Evolutionary conservation across 2,329 filamentous ascomycete species (phyloP), one percentile per base, ranked within the genome.

Genomic region (Aspergillus alliaceus): DNA sequence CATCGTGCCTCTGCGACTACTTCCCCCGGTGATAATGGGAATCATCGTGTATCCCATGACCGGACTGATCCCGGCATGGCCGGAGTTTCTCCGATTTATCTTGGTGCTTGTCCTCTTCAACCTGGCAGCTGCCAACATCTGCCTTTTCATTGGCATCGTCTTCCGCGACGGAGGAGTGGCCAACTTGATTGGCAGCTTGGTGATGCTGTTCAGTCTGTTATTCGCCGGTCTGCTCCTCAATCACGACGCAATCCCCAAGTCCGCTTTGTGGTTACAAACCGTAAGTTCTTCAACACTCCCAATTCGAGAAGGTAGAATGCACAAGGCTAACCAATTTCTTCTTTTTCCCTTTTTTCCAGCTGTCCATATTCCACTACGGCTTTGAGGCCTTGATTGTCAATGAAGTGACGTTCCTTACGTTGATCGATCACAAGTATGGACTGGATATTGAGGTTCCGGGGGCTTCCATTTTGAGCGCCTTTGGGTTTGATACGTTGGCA

Each of bases 31-130:
- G 60, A 88, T 99, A 58, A 95, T 98, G 84, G 95, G 93, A 15
- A 86, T 91, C 29, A 98, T 99, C 60, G 86, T 99, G 22, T 99
- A 99, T 72, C 95, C 95, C 0, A 99, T 99, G 95, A 96, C 93
- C 0, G 95, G 95, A 2, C 81, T 99, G 14, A 88, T 96, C 22
- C 85, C 95, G 0, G 89, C 92, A 56, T 87, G 86, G 72, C 79
- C 84, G 2, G 90, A 96, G 70, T 99, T 99, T 75, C 84, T 93
- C 72, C 91, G 90, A 64, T 99, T 99, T 70, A 85, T 98, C 64
- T 80, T 97, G 4, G 91, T 98, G 53, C 81, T 99, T 44, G 91
- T 98, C 0, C 83, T 99, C 20, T 99, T 99, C 82, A 99, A 99
- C 73, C 82, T 99, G 27, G 93, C 95, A 0, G 93, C 95, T 0